phyloP scores from a whole-genome alignment of 2,329 filamentous ascomycete genomes.

The Beauveria caledonica region DNA sequence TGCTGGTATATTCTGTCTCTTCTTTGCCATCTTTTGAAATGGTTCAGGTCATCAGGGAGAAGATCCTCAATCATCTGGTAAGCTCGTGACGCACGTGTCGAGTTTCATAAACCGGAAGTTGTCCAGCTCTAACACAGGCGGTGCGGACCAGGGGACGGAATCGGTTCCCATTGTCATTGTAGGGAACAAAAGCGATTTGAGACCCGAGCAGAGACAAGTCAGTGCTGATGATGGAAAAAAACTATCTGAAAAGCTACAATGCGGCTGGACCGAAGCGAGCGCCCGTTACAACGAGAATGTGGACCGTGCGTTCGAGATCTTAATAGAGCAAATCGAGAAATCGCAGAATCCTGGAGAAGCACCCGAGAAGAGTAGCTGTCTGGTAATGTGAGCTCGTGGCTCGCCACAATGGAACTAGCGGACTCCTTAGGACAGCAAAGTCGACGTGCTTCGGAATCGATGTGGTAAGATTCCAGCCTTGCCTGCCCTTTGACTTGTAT shows the following conservation, averaged over 20 bases:
- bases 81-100: conserved; percentile 22
- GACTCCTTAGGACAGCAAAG: background rate
- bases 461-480: background rate
- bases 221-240: conserved; percentile 76
- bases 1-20: conserved; percentile 96
- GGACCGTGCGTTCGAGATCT: conserved; percentile 80
- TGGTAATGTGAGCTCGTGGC: conserved; percentile 59
- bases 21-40: conserved; percentile 95
- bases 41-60: conserved; percentile 91
- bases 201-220: conserved; percentile 88
- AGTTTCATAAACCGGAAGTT: background rate
- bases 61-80: conserved; percentile 93
- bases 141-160: conserved; percentile 63
- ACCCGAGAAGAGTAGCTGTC: conserved; percentile 70
- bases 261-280: conserved; percentile 90
- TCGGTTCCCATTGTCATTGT: conserved; percentile 90
- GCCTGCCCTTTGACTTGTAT: background rate
- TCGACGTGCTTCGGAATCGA: background rate
- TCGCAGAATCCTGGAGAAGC: conserved; percentile 83
- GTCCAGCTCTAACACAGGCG: background rate
- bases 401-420: background rate
- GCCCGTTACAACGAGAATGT: conserved; percentile 94
- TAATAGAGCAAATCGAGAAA: conserved; percentile 94
- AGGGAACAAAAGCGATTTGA: conserved; percentile 93
- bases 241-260: conserved; percentile 78